phyloP scores from a whole-genome alignment of 306 rosid species.

The Alnus glutinosa region DNA sequence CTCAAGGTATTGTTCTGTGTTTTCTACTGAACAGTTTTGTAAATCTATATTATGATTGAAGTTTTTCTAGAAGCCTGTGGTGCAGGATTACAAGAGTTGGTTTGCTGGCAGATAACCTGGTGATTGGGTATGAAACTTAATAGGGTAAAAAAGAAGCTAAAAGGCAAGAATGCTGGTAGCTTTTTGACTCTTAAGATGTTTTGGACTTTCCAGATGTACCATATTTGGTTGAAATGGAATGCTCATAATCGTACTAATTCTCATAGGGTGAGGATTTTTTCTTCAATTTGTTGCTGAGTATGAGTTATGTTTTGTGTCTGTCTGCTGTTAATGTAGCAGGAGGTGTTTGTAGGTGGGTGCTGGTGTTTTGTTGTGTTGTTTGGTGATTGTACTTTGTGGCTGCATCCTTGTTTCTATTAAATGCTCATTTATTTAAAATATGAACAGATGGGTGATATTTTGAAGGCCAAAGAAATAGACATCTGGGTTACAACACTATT shows the following conservation, averaged over 20 bases:
- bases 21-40: background rate
- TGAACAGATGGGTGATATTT: background rate
- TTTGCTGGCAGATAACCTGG: background rate
- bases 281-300: background rate
- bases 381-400: background rate
- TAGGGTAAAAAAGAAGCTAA: background rate
- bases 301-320: background rate
- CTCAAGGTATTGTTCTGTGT: background rate
- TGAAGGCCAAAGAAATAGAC: background rate
- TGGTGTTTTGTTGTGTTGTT: background rate
- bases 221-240: background rate
- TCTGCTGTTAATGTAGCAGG: background rate
- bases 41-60: background rate
- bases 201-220: background rate
- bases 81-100: background rate
- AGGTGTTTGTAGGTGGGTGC: background rate
- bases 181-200: conserved; percentile 2
- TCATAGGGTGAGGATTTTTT: background rate
- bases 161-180: background rate
- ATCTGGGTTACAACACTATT: background rate
- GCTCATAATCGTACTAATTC: background rate
- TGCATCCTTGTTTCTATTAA: background rate
- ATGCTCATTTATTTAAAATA: background rate
- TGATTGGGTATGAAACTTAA: background rate
- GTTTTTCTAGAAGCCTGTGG: background rate